These are phyloP conservation scores for Panicum miliaceum DNA, from an alignment of 176 grass and related monocot genomes.

Conservation along the genomic window DNA sequence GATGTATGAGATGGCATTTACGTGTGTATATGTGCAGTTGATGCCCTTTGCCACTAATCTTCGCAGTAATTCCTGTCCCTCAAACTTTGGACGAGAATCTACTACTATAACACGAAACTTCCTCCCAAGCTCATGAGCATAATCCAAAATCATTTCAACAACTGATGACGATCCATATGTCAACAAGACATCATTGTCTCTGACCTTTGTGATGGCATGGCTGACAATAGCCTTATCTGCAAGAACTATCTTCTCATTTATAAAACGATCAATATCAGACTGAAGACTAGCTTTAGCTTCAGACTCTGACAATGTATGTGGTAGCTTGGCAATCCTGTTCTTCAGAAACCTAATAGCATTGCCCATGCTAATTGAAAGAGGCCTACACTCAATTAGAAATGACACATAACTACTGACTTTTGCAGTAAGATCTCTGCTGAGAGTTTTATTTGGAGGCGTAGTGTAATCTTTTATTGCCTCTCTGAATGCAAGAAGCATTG, in stretches of 20 bases:
- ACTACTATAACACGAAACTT: slow-evolving; percentile 85
- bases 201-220: slow-evolving; percentile 82
- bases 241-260: slow-evolving; percentile 88
- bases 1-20: slow-evolving; percentile 92
- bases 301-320: slow-evolving; percentile 68
- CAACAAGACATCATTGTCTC: slow-evolving; percentile 89
- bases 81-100: slow-evolving; percentile 90
- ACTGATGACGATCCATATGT: slow-evolving; percentile 87
- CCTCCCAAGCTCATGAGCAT: slow-evolving; percentile 83
- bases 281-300: slow-evolving; percentile 85
- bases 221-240: slow-evolving; percentile 88
- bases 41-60: slow-evolving; percentile 79
- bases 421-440: slow-evolving; percentile 77
- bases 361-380: slow-evolving; percentile 95
- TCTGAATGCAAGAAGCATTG: slow-evolving; percentile 92
- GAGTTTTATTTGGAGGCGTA: slow-evolving; percentile 77
- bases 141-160: slow-evolving; percentile 85
- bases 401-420: slow-evolving; percentile 89
- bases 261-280: slow-evolving; percentile 92
- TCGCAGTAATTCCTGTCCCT: slow-evolving; percentile 76
- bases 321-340: slow-evolving; percentile 73
- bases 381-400: slow-evolving; percentile 91
- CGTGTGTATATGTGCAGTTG: slow-evolving; percentile 87
- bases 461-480: slow-evolving; percentile 86
- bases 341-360: slow-evolving; percentile 91